phyloP scores from a whole-genome alignment of 345 rosid genomes.

The Rhizophora mangle region DNA sequence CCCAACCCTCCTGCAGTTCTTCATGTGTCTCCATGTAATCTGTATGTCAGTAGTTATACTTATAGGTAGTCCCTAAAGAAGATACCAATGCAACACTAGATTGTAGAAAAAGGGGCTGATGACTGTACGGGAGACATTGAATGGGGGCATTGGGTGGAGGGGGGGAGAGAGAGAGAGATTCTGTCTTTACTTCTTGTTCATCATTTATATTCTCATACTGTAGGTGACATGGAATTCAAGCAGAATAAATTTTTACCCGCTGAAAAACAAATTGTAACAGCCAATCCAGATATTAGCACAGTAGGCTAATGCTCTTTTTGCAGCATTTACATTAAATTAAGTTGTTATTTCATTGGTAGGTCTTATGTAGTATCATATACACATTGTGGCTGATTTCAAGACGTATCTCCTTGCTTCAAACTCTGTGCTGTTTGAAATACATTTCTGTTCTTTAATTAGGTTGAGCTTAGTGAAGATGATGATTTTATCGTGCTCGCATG shows the following conservation, averaged over 20 bases:
- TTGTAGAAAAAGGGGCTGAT: no score
- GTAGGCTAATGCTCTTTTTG: constrained; percentile 30
- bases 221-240: constrained; percentile 97
- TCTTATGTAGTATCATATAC: neutral
- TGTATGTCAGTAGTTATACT: neutral
- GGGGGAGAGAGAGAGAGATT: neutral
- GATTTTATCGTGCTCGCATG: constrained; percentile 91
- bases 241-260: constrained; percentile 74
- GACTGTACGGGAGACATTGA: no score
- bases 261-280: constrained; percentile 89
- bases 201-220: neutral
- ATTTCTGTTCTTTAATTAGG: constrained; percentile 33
- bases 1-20: neutral
- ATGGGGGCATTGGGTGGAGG: no score
- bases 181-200: constrained; percentile 6
- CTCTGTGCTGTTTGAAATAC: neutral
- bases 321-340: neutral
- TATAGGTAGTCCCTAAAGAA: no score
- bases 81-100: no score
- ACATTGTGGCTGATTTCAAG: neutral
- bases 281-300: constrained; percentile 75
- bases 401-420: neutral
- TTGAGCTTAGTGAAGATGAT: constrained; percentile 92
- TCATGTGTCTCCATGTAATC: neutral
- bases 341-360: neutral